Percentiles rank a stretch among this genome's conserved stretches.
Evolutionary conservation across 768 basidiomycete species (phyloP).

Genomic region (Lentinula lateritia): DNA sequence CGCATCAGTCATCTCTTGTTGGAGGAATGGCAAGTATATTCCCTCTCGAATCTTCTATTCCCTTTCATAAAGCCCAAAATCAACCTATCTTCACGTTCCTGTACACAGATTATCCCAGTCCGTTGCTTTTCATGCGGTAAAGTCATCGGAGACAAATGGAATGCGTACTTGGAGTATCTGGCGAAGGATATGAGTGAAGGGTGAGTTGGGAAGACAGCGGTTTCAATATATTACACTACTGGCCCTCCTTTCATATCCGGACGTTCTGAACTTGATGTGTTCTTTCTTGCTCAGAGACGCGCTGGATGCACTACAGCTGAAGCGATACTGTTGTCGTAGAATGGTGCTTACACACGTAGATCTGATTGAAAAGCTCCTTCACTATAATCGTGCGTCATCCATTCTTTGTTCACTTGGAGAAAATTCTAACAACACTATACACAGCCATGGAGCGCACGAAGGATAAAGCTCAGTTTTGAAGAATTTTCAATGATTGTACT

Average conservation of each 20-base stretch:
- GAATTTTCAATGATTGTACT: background rate
- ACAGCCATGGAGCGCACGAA: slow-evolving; percentile 47
- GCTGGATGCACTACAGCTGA: slow-evolving; percentile 82
- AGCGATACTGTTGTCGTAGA: slow-evolving; percentile 92
- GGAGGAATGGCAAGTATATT: background rate
- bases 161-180: slow-evolving; percentile 75
- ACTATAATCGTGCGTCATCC: slow-evolving; percentile 80
- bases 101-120: slow-evolving; percentile 83
- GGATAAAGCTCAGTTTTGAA: slow-evolving; percentile 24
- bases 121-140: slow-evolving; percentile 97
- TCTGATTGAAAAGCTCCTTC: slow-evolving; percentile 92
- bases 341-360: slow-evolving; percentile 99
- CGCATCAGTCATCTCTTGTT: background rate
- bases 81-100: background rate
- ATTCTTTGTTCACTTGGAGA: background rate
- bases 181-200: slow-evolving; percentile 83
- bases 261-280: background rate
- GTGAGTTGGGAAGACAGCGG: slow-evolving; percentile 37
- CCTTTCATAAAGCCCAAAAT: no score
- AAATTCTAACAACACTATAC: background rate
- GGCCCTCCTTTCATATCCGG: no score
- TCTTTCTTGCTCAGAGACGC: slow-evolving; percentile 57
- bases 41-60: background rate
- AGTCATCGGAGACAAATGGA: slow-evolving; percentile 97
- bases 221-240: no score